phyloP scores from a whole-genome alignment of 208 protist species.

The Novymonas esmeraldas region DNA sequence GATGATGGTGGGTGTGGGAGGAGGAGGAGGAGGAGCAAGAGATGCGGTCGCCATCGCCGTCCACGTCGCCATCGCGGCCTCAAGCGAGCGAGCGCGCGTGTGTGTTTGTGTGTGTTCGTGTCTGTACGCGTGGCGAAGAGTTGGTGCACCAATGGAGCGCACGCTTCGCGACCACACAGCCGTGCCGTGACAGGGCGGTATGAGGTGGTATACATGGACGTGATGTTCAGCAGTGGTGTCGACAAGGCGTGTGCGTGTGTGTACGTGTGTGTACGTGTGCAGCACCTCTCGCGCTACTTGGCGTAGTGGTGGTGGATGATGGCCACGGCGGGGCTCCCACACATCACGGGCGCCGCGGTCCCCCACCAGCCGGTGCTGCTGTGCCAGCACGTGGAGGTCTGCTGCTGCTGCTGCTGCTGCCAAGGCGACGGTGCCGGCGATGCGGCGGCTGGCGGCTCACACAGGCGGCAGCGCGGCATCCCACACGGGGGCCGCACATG shows the following conservation, averaged over 20 bases:
- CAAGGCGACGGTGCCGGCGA: background rate
- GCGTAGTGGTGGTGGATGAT: conserved; percentile 67
- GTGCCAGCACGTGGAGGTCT: background rate
- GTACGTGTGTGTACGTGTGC: too few species aligned
- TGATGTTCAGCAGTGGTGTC: too few species aligned
- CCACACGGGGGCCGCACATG: conserved; percentile 32
- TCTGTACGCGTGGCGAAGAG: too few species aligned
- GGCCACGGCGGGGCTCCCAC: conserved; percentile 43
- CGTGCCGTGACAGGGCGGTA: too few species aligned
- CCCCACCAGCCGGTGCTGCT: background rate
- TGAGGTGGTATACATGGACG: too few species aligned
- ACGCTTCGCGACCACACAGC: too few species aligned
- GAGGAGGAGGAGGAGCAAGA: background rate
- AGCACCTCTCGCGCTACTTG: too few species aligned
- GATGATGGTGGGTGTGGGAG: background rate
- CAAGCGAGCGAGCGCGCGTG: too few species aligned
- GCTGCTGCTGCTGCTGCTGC: background rate
- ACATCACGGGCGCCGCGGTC: conserved; percentile 15
- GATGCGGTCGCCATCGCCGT: background rate
- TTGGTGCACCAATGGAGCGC: too few species aligned
- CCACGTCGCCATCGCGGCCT: too few species aligned
- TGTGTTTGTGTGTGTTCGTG: too few species aligned
- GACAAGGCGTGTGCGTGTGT: too few species aligned
- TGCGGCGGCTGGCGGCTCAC: background rate
- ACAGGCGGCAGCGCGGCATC: conserved; percentile 41